Percentiles rank a stretch among this genome's conserved stretches.
phyloP scores from a whole-genome alignment of 1,284 basidiomycete species.

The Apiotrichum porosum region DNA sequence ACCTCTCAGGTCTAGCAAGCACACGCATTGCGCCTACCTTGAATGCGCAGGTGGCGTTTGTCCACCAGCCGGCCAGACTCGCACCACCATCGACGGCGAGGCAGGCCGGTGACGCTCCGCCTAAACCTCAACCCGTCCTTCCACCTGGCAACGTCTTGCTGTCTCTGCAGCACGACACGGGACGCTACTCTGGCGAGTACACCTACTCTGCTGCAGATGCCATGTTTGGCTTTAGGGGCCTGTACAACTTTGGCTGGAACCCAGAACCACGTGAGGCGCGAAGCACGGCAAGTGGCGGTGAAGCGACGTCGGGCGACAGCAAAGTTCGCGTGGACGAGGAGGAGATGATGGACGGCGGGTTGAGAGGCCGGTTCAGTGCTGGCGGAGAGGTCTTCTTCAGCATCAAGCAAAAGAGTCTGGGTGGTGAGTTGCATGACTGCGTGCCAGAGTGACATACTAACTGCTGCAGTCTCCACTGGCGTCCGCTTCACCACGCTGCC shows the following conservation, averaged over 20 bases:
- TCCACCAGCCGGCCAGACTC: conserved; percentile 34
- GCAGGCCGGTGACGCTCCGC: neutral
- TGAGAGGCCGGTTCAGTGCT: conserved; percentile 81
- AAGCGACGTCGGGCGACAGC: conserved; percentile 1
- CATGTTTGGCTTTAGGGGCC: conserved; percentile 83
- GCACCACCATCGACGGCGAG: conserved; percentile 55
- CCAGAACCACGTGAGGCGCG: conserved; percentile 23
- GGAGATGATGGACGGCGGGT: conserved; percentile 79
- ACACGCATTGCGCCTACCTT: conserved; percentile 59
- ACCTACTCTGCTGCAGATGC: conserved; percentile 89
- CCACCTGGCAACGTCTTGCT: conserved; percentile 72
- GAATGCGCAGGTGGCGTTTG: conserved; percentile 47
- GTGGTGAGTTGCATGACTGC: conserved; percentile 57
- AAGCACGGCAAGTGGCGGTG: conserved; percentile 21
- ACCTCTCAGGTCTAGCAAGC: conserved; percentile 84
- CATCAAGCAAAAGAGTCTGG: conserved; percentile 85
- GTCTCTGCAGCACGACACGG: conserved; percentile 84
- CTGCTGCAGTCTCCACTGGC: conserved; percentile 73
- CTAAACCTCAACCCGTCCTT: conserved; percentile 17
- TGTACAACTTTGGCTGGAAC: conserved; percentile 80
- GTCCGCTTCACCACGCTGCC: conserved; percentile 68
- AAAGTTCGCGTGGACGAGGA: conserved; percentile 75
- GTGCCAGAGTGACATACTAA: neutral
- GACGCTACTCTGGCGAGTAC: conserved; percentile 89
- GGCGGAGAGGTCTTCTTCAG: conserved; percentile 94